Conservation (phyloP, 805 yeast species). For the Ogataea salicorniae region DNA sequence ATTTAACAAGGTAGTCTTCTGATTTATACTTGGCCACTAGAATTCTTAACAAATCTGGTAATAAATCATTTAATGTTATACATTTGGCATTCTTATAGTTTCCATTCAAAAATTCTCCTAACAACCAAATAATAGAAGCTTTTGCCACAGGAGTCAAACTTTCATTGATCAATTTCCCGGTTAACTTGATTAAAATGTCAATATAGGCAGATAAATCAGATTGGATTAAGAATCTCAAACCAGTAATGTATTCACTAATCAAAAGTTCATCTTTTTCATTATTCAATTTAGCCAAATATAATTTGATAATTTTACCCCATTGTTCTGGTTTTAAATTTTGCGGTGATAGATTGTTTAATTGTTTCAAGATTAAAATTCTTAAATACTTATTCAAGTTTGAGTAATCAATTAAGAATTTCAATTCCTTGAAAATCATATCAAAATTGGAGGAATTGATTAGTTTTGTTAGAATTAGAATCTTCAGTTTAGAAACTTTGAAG, state of each 20-base stretch:
- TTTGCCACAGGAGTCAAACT: constrained; percentile 42
- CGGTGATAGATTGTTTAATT: constrained; percentile 35
- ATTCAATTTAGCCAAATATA: constrained; percentile 48
- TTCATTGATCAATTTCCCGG: constrained; percentile 22
- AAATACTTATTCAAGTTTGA: constrained; percentile 16
- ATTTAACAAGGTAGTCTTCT: constrained; percentile 56
- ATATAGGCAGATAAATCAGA: constrained; percentile 49
- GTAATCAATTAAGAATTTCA: constrained; percentile 49
- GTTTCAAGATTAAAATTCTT: constrained; percentile 47
- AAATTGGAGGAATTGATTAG: constrained; percentile 53
- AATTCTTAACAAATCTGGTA: constrained; percentile 72
- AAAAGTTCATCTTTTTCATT: constrained; percentile 27
- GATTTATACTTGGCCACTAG: constrained; percentile 47
- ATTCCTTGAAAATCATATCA: constrained; percentile 49
- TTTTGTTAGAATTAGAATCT: constrained; percentile 56
- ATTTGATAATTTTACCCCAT: constrained; percentile 50
- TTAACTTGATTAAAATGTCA: constrained; percentile 49
- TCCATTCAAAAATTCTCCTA: constrained; percentile 66
- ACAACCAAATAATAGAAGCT: constrained; percentile 84
- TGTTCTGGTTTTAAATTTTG: constrained; percentile 35
- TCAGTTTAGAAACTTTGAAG: constrained; percentile 38
- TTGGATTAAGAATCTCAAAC: constrained; percentile 69
- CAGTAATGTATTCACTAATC: constrained; percentile 63
- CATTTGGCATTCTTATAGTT: constrained; percentile 10
- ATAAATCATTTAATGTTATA: constrained; percentile 33